Evolutionary conservation across 2,329 filamentous ascomycete genomes (phyloP), one percentile per base, ranked within the genome.

Genomic region (Hypoxylon sp.): DNA sequence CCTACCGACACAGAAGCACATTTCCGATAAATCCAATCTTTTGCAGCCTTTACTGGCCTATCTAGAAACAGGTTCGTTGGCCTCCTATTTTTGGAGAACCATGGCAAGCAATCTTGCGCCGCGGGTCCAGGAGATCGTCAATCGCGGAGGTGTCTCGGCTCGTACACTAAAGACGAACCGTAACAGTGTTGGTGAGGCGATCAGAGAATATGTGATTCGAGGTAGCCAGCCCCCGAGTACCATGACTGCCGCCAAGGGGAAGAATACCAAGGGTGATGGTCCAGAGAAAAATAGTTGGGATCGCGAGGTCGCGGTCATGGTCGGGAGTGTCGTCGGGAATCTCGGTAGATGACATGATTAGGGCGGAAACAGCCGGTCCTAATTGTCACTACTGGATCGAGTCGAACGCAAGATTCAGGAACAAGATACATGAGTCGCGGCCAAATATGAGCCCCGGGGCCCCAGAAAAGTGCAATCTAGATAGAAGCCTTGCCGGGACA

Each of bases 291-390:
- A 75, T 5, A 81, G 76, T 47, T 97, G 91, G 90, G 93, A 97
- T 65, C 82, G 93, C 27, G 94, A 97, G 73, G 88, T 92, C 36
- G 91, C 92, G 1, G 92, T 97, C 36, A 97, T 97, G 93, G 89
- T 96, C 30, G 88, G 89, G 42, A 90, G 90, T 63, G 84, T 97
- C 4, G 78, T 91, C 27, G 81, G 80, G 36, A 79, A 79, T 51
- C 63, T 84, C 3, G 74, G 77, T 7, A 72, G 78, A 55, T 77
- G 57, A 64, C 30, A n/a, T n/a, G n/a, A n/a, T n/a, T n/a, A n/a
- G n/a, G n/a, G n/a, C n/a, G n/a, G n/a, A n/a, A n/a, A n/a, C n/a
- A n/a, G n/a, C n/a, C n/a, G n/a, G n/a, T n/a, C n/a, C n/a, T n/a
- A n/a, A n/a, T n/a, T n/a, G n/a, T n/a, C n/a, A n/a, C n/a, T n/a